A percentile compares a stretch with the other conserved stretches of the same genome.
These are phyloP conservation scores for Bassia scoparia DNA, from an alignment of 148 eudicot genomes.

Conservation along the genomic window DNA sequence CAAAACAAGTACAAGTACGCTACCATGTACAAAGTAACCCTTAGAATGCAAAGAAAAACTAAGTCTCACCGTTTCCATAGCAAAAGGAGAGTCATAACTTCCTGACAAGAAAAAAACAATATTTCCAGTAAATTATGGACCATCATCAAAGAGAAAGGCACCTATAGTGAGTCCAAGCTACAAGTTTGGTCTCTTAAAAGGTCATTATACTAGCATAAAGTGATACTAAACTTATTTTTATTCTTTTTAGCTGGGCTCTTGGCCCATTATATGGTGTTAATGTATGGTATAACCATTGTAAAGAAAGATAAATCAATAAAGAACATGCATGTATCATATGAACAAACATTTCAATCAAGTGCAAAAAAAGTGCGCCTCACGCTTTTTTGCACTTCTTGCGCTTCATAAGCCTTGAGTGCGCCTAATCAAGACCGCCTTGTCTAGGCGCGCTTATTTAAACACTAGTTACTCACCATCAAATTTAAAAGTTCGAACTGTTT, in stretches of 20 bases:
- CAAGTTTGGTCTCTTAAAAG: not conserved
- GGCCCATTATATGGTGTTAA: no score
- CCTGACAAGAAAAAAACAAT: not conserved
- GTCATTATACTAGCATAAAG: not conserved
- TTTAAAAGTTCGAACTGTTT: not conserved
- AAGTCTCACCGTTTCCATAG: not conserved
- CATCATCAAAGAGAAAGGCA: slow-evolving; percentile 7
- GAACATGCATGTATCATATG: no score
- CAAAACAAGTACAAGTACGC: not conserved
- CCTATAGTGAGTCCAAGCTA: not conserved
- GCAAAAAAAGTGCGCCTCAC: no score
- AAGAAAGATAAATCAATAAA: no score
- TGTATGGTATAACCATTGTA: no score
- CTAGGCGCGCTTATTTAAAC: not conserved
- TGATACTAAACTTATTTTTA: not conserved
- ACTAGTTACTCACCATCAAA: not conserved
- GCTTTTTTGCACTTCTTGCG: no score
- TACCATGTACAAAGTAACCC: not conserved
- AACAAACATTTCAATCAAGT: no score
- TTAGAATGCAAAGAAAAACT: not conserved
- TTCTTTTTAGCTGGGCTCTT: no score
- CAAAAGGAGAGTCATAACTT: not conserved
- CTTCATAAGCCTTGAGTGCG: no score
- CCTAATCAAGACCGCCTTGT: no score
- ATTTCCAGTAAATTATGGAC: not conserved